Evolutionary conservation across 768 basidiomycete genomes (phyloP).

Genomic region (Naematelia encephala): DNA sequence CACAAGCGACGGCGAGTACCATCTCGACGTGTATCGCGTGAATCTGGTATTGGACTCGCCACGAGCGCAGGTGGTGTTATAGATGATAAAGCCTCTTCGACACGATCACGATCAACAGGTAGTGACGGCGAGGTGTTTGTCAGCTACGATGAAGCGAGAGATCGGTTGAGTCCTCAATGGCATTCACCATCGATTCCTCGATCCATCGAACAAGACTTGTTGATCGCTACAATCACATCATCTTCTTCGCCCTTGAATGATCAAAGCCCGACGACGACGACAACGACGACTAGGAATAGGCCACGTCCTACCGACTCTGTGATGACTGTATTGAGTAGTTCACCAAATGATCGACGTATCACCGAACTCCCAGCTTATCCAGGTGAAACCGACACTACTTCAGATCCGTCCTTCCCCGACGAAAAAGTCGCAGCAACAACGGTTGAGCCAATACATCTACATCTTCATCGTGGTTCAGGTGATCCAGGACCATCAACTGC

Average conservation of each 20-base stretch:
- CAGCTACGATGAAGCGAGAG: neutral
- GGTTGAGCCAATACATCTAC: too few relatives aligned
- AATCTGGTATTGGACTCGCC: neutral
- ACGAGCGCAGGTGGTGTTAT: neutral
- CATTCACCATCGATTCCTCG: too few relatives aligned
- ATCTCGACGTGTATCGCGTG: neutral
- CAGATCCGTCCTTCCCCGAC: too few relatives aligned
- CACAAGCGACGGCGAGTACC: neutral
- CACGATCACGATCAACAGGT: neutral
- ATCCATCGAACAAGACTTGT: too few relatives aligned
- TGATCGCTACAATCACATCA: too few relatives aligned
- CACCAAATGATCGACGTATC: neutral
- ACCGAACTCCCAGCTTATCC: neutral
- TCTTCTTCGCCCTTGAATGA: too few relatives aligned
- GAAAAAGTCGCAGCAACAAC: too few relatives aligned
- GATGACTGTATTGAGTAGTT: too few relatives aligned
- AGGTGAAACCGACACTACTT: neutral
- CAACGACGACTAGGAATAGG: too few relatives aligned
- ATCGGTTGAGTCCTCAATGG: neutral
- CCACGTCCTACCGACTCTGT: neutral
- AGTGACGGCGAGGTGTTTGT: neutral
- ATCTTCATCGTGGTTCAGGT: too few relatives aligned
- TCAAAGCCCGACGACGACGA: too few relatives aligned
- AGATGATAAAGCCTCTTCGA: neutral
- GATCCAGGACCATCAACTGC: slow-evolving; percentile 1